Evolutionary conservation across 176 grass and related monocot species (phyloP), one percentile per base, ranked within the genome.

Genomic region (Cenchrus fungigraminus): DNA sequence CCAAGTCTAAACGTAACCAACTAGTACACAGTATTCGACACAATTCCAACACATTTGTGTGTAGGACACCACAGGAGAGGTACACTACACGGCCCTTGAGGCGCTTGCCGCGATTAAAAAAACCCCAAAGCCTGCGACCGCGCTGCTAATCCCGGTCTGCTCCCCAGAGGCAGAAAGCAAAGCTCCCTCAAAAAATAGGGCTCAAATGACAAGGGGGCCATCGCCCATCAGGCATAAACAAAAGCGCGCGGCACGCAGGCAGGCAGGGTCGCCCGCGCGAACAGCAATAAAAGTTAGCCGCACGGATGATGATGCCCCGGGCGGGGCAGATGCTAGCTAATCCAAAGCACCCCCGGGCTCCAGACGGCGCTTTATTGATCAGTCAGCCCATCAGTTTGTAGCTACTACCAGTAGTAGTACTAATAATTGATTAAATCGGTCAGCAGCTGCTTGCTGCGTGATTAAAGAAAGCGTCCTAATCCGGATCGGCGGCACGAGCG

Each of bases 101-200:
- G 20, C 37, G 78, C 49, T 46, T 17, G 65, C 72, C 14, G 13
- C 25, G 31, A 58, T 5, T 43, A 52, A 15, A 50, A 84, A 49
- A 77, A 47, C 5, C 58, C 19, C 53, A 89, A 82, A 86, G 88
- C 78, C 65, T 85, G 87, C 69, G 77, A 50, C 55, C 17, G 56
- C 22, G 45, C 74, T 56, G 73, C 70, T 52, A 82, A 77, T 1
- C 37, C 76, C 47, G 70, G 62, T 68, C 71, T 90, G 83, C 58
- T 65, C 79, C 88, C 73, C 57, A 44, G 47, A n/a, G 68, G 51
- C 84, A 82, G 57, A 78, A 82, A 86, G 79, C 72, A 40, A 40
- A 9, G 9, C 64, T 14, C 31, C 34, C 31, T 34, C 28, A 6
- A 74, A 67, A 85, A 44, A 13, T 43, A 69, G 49, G 31, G 50